Percentiles rank a stretch among this genome's conserved stretches.
Conservation (phyloP, 202 grass and related monocot species). For the Musa balbisiana region DNA sequence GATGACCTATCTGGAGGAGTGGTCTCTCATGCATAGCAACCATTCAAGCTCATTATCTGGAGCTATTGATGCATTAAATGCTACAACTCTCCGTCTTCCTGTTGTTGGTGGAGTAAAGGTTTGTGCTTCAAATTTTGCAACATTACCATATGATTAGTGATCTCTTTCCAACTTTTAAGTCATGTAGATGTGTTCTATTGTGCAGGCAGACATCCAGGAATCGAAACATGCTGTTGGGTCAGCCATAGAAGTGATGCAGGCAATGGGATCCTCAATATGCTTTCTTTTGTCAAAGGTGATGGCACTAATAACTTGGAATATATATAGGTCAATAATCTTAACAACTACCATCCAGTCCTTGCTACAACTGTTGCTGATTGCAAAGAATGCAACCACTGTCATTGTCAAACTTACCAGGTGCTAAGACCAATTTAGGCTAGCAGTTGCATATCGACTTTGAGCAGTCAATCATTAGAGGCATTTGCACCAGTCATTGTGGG, state of each 20-base stretch:
- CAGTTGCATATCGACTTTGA: too few species aligned
- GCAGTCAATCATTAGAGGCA: too few species aligned
- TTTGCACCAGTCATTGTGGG: too few species aligned
- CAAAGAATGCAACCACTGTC: too few species aligned
- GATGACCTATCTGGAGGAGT: conserved; percentile 11
- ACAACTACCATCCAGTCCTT: not conserved
- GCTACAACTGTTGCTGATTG: not conserved
- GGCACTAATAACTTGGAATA: conserved; percentile 5
- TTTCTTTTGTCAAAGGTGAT: conserved; percentile 77
- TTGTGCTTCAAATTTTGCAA: not conserved
- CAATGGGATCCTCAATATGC: conserved; percentile 68
- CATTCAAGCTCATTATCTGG: conserved; percentile 4
- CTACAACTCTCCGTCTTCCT: conserved; percentile 9
- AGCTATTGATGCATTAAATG: conserved; percentile 2
- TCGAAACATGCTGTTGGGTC: conserved; percentile 84
- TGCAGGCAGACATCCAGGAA: conserved; percentile 66
- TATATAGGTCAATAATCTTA: not conserved
- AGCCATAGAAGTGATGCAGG: conserved; percentile 75
- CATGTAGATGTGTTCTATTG: conserved; percentile 20
- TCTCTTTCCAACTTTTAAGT: not conserved
- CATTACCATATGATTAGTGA: not conserved
- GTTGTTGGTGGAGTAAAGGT: conserved; percentile 16
- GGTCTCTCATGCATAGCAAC: conserved; percentile 3
- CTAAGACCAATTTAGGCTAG: too few species aligned
- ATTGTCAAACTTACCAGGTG: too few species aligned